A percentile compares a stretch with the other conserved stretches of the same genome.
phyloP scores from a whole-genome alignment of 2,329 filamentous ascomycete genomes.

The Alternaria metachromatica region DNA sequence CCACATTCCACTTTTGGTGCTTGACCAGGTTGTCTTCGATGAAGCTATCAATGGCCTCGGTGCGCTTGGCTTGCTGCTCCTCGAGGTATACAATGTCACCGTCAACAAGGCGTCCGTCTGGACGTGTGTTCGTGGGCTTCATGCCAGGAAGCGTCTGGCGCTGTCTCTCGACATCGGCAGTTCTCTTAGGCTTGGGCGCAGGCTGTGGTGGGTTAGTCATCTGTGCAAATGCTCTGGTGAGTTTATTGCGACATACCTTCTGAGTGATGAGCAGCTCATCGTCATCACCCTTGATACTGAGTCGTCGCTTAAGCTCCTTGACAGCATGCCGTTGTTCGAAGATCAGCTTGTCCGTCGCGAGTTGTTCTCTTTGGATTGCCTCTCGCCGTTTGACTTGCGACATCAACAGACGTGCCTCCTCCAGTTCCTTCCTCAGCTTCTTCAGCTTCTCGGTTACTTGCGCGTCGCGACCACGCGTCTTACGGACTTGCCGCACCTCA shows the following conservation, averaged over 20 bases:
- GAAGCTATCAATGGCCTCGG: constrained; percentile 79
- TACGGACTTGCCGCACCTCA: constrained; percentile 91
- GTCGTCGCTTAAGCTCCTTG: constrained; percentile 85
- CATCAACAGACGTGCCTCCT: constrained; percentile 84
- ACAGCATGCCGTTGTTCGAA: constrained; percentile 84
- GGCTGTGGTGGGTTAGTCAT: constrained; percentile 37
- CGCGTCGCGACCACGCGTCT: constrained; percentile 90
- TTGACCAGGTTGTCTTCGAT: constrained; percentile 87
- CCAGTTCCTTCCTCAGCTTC: constrained; percentile 86
- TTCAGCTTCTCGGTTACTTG: constrained; percentile 95
- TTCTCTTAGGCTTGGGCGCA: constrained; percentile 59
- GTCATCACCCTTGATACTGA: constrained; percentile 90
- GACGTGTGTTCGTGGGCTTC: constrained; percentile 58
- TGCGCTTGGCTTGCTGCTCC: constrained; percentile 80
- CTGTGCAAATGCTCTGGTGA: constrained; percentile 23
- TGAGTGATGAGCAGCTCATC: constrained; percentile 86
- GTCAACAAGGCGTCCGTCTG: constrained; percentile 73
- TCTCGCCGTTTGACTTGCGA: constrained; percentile 81
- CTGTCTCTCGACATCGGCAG: constrained; percentile 63
- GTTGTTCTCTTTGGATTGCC: constrained; percentile 75
- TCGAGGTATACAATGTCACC: constrained; percentile 79
- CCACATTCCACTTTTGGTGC: constrained; percentile 89
- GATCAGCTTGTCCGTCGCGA: constrained; percentile 75
- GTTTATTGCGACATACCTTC: constrained; percentile 67
- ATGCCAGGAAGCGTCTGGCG: constrained; percentile 72